Conservation (phyloP, 306 rosid species). For the Glycine latifolia region DNA sequence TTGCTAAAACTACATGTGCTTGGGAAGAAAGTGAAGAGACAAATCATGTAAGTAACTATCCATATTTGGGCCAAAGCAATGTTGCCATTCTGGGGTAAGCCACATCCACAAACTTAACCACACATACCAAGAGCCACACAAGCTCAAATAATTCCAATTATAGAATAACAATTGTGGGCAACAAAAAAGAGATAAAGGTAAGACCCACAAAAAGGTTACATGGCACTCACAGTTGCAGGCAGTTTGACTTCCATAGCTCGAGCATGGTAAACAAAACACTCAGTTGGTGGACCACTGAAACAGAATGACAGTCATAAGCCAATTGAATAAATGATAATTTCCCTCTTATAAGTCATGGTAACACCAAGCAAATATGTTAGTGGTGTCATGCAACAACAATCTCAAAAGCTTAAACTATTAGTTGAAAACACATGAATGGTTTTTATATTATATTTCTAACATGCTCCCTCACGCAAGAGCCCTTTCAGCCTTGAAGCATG, state of each 20-base stretch:
- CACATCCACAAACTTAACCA: constrained; percentile 12
- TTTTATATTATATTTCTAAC: background rate
- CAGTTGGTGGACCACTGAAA: constrained; percentile 95
- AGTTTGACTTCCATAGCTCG: constrained; percentile 79
- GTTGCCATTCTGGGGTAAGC: constrained; percentile 18
- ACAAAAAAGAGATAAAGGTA: constrained; percentile 7
- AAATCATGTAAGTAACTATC: background rate
- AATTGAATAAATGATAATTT: constrained; percentile 39
- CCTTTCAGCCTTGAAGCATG: background rate
- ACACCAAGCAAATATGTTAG: constrained; percentile 29
- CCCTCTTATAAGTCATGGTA: constrained; percentile 37
- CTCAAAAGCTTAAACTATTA: background rate
- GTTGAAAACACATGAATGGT: background rate
- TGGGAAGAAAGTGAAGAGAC: too few species aligned
- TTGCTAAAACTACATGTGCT: constrained; percentile 1
- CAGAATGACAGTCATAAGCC: constrained; percentile 46
- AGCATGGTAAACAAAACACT: constrained; percentile 92
- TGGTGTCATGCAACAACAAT: background rate
- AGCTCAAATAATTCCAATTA: constrained; percentile 8
- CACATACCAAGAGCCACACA: constrained; percentile 2
- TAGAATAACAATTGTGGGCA: constrained; percentile 30
- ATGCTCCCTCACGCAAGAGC: background rate
- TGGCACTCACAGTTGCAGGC: constrained; percentile 60
- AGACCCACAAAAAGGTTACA: constrained; percentile 3
- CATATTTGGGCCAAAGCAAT: constrained; percentile 6